A percentile compares a stretch with the other conserved stretches of the same genome.
Evolutionary conservation across 768 basidiomycete genomes (phyloP).

Genomic region (Boletus tomentosulus): DNA sequence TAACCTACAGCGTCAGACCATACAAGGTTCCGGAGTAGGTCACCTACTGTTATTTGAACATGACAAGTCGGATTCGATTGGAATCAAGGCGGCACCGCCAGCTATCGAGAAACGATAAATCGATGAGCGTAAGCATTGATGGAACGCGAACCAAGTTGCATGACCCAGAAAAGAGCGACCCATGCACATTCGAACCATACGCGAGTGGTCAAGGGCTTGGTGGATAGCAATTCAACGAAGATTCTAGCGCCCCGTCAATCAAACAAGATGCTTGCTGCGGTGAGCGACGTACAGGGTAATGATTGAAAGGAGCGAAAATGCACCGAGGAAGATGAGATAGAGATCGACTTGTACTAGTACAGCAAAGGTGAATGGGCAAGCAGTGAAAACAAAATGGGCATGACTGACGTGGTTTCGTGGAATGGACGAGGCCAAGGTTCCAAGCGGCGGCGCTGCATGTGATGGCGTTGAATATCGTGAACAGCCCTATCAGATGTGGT

Average conservation of each 20-base stretch:
- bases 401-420: slow-evolving; percentile 38
- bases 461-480: slow-evolving; percentile 62
- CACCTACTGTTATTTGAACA: slow-evolving; percentile 34
- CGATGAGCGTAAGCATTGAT: neutral
- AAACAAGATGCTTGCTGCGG: neutral
- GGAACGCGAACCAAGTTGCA: slow-evolving; percentile 53
- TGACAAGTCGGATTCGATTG: slow-evolving; percentile 31
- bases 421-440: slow-evolving; percentile 53
- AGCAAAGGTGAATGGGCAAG: slow-evolving; percentile 5
- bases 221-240: slow-evolving; percentile 54
- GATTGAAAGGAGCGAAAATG: slow-evolving; percentile 51
- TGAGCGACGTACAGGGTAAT: slow-evolving; percentile 51
- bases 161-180: slow-evolving; percentile 51
- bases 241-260: slow-evolving; percentile 33
- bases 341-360: slow-evolving; percentile 46
- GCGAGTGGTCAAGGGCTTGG: slow-evolving; percentile 48
- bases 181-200: slow-evolving; percentile 72
- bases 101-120: slow-evolving; percentile 32
- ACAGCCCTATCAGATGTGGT: slow-evolving; percentile 39
- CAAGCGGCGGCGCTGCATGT: slow-evolving; percentile 64
- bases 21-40: neutral
- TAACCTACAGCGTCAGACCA: slow-evolving; percentile 1
- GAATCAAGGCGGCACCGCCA: slow-evolving; percentile 48
- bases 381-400: neutral
- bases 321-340: slow-evolving; percentile 59